Base-by-base conservation (phyloP, 2,329 filamentous ascomycete genomes). In the Trichoderma afroharzianum region DNA sequence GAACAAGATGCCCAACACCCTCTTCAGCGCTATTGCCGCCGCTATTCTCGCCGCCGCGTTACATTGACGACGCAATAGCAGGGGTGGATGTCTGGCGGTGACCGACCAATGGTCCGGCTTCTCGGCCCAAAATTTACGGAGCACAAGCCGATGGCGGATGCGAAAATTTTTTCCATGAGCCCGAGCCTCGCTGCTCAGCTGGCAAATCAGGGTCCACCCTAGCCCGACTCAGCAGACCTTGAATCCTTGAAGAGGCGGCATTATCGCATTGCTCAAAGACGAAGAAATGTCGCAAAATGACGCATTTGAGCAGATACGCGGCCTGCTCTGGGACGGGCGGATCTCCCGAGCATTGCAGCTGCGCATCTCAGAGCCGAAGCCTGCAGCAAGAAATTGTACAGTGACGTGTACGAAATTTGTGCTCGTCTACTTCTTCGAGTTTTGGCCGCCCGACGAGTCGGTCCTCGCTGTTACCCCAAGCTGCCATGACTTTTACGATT, bases 91-190 rank as follows among this genome's bases (percentile, higher is more conserved):
- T 59, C 43, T 71, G 39, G 61, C 68, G 61, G 61, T 71, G 68
- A 64, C 68, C 18, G 21, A 33, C 57, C 39, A 53, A 58, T 61
- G 18, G 66, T 57, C 66, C 66, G 67, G 43, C 18, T 69, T 36
- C 26, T 24, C 64, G 64, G 64, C 33, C 64, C 47, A 68, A 61
- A 14, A 50, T 33, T 2, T 59, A 50, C 63, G 55, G 64, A 30
- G 36, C 36, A 50, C 39, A 69, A 53, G 28, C 67, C 57, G 67
- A 69, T 43, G 28, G 67, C 67, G 39, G 57, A 14, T 69, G 39
- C 39, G 67, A 69, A 69, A 72, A 72, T 15, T 72, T 72, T 69
- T 72, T 66, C 63, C 32, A 43, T 59, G 67, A 50, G 55, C 39
- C 66, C 39, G 57, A 62, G 57, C 67, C 57, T 69, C 57, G 21